These are phyloP conservation scores for Glycine latifolia DNA, from an alignment of 306 rosid species.

Conservation along the genomic window DNA sequence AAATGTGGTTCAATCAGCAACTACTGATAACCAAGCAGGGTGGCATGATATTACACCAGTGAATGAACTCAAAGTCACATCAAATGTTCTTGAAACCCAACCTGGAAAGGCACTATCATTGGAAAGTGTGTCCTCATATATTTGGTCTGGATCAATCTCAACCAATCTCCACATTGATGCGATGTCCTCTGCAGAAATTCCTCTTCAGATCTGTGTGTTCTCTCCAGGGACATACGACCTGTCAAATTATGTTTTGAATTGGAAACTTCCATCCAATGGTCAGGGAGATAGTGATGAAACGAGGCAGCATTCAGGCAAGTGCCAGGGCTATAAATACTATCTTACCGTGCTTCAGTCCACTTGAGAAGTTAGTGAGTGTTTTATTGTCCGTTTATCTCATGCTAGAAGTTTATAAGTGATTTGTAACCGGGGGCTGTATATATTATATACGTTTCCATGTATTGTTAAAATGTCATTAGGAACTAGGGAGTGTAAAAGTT, in stretches of 20 bases:
- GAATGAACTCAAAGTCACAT: conserved; percentile 66
- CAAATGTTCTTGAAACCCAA: conserved; percentile 58
- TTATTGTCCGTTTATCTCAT: conserved; percentile 22
- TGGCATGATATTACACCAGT: conserved; percentile 78
- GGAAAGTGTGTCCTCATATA: conserved; percentile 68
- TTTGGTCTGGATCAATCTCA: conserved; percentile 94
- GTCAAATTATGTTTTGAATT: conserved; percentile 78
- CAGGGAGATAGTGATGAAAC: conserved; percentile 48
- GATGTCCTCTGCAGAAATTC: conserved; percentile 67
- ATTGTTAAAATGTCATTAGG: conserved; percentile 51
- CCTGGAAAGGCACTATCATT: conserved; percentile 53
- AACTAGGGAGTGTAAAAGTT: conserved; percentile 46
- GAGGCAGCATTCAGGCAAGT: conserved; percentile 62
- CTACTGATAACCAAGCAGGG: conserved; percentile 69
- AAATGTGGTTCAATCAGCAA: conserved; percentile 49
- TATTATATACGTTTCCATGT: conserved; percentile 47
- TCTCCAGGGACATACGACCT: conserved; percentile 86
- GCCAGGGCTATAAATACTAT: conserved; percentile 84
- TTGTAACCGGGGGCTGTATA: conserved; percentile 54
- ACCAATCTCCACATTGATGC: conserved; percentile 69
- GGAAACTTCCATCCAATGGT: conserved; percentile 66
- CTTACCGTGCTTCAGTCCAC: conserved; percentile 82
- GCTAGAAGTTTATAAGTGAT: conserved; percentile 10
- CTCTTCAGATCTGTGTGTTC: conserved; percentile 87
- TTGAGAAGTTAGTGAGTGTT: conserved; percentile 43